These are phyloP conservation scores for Colletotrichum scovillei DNA, from an alignment of 2,329 filamentous ascomycete species.

Conservation along the genomic window DNA sequence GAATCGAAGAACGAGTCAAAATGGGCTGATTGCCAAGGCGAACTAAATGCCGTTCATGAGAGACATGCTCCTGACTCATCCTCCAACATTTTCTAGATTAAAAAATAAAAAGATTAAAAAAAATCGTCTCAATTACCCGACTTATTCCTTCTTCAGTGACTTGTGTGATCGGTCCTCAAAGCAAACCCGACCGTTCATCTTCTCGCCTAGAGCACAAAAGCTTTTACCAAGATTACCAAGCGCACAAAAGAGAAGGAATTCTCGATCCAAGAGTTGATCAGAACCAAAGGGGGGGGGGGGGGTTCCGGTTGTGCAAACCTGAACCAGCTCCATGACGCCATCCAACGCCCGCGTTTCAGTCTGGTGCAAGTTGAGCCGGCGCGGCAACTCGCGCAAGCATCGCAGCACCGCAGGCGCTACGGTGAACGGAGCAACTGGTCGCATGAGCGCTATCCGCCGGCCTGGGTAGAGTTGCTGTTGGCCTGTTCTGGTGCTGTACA, in stretches of 20 bases:
- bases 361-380: conserved; percentile 24
- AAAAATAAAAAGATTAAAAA: too few relatives aligned
- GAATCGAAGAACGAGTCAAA: conserved; percentile 13
- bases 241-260: neutral
- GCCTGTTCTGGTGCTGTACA: too few relatives aligned
- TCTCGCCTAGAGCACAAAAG: too few relatives aligned
- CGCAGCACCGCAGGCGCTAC: neutral
- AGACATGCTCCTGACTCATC: neutral
- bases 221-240: neutral
- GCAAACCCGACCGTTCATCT: neutral
- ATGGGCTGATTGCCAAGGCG: conserved; percentile 32
- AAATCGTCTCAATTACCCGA: too few relatives aligned
- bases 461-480: neutral
- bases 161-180: too few relatives aligned
- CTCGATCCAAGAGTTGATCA: neutral
- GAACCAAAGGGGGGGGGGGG: neutral
- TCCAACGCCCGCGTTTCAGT: conserved; percentile 5
- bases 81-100: neutral
- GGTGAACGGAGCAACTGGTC: neutral
- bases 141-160: neutral
- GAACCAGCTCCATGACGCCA: neutral
- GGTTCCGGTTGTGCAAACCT: too few relatives aligned
- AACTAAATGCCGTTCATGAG: conserved; percentile 6
- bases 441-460: neutral
- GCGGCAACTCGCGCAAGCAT: neutral